Conservation (phyloP, 1,284 basidiomycete species). For the Violaceomyces palustris region DNA sequence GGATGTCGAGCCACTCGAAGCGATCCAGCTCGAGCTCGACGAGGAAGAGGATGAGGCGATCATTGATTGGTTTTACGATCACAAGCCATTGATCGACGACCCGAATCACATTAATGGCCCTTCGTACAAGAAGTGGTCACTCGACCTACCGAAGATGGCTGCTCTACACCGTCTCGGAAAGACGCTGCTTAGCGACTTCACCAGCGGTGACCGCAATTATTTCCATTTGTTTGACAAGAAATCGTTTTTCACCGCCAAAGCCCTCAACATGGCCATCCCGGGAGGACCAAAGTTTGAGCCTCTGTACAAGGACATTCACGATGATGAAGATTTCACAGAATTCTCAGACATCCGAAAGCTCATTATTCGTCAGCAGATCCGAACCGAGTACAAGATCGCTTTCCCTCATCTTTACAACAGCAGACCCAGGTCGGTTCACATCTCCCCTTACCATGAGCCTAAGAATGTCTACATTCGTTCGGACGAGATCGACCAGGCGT, state of each 20-base stretch:
- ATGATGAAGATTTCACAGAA: conserved; percentile 99
- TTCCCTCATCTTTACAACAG: conserved; percentile 99
- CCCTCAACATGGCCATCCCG: conserved; percentile 92
- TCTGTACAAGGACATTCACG: conserved; percentile 75
- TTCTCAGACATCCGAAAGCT: conserved; percentile 99
- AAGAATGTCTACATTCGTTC: conserved; percentile 99
- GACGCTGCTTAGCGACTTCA: conserved; percentile 84
- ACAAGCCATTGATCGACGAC: conserved; percentile 83
- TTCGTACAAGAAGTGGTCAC: conserved; percentile 88
- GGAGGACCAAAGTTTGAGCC: conserved; percentile 86
- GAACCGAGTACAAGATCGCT: conserved; percentile 98
- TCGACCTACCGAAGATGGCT: conserved; percentile 89
- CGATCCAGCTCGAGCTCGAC: conserved; percentile 94
- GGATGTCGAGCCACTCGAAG: conserved; percentile 95
- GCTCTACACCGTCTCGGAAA: conserved; percentile 92
- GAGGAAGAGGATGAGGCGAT: conserved; percentile 90
- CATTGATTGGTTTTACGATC: conserved; percentile 98
- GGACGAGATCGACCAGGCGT: conserved; percentile 98
- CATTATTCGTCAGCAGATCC: conserved; percentile 96
- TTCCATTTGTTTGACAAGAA: conserved; percentile 93
- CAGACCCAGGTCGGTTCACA: conserved; percentile 86
- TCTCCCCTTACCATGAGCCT: conserved; percentile 85
- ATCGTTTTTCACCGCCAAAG: conserved; percentile 94
- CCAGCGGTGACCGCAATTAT: conserved; percentile 73
- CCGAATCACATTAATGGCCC: conserved; percentile 76